Conservation (phyloP, 228 moss, liverwort and hornwort species). For the Sphagnum magellanicum region DNA sequence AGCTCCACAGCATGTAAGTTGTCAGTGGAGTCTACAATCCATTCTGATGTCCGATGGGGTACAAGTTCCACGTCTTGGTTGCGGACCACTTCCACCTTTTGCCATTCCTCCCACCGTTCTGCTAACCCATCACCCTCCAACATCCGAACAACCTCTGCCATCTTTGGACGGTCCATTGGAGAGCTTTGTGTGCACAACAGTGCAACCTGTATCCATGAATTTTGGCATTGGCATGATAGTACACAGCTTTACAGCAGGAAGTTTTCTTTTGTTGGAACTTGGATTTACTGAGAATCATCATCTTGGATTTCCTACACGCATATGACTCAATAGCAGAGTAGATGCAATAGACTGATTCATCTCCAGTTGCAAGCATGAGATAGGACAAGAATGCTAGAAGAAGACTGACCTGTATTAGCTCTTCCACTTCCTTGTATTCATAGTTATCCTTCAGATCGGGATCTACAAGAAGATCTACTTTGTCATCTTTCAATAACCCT, state of each 20-base stretch:
- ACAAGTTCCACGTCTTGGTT: conserved; percentile 74
- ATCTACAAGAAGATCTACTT: conserved; percentile 85
- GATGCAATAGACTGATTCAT: no score
- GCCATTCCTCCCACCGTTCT: conserved; percentile 99
- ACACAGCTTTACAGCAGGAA: no score
- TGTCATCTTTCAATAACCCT: conserved; percentile 73
- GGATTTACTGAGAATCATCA: no score
- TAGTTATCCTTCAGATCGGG: conserved; percentile 73
- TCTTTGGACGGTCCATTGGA: conserved; percentile 86
- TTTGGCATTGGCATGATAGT: no score
- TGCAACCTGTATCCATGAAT: conserved; percentile 43
- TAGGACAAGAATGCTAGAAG: not conserved
- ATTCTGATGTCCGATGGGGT: conserved; percentile 75
- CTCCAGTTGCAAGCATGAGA: no score
- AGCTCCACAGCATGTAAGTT: conserved; percentile 95
- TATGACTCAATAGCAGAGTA: no score
- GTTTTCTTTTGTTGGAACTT: no score
- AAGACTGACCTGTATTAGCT: conserved; percentile 68
- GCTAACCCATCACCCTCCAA: conserved; percentile 91
- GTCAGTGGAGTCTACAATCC: conserved; percentile 90
- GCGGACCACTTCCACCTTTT: conserved; percentile 88
- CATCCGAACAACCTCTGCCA: conserved; percentile 95
- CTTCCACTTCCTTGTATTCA: conserved; percentile 78
- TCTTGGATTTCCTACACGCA: no score
- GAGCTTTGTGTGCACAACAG: conserved; percentile 89